Evolutionary conservation across 495 filamentous ascomycete species (phyloP).

Genomic region (Hypoxylon trugodes): DNA sequence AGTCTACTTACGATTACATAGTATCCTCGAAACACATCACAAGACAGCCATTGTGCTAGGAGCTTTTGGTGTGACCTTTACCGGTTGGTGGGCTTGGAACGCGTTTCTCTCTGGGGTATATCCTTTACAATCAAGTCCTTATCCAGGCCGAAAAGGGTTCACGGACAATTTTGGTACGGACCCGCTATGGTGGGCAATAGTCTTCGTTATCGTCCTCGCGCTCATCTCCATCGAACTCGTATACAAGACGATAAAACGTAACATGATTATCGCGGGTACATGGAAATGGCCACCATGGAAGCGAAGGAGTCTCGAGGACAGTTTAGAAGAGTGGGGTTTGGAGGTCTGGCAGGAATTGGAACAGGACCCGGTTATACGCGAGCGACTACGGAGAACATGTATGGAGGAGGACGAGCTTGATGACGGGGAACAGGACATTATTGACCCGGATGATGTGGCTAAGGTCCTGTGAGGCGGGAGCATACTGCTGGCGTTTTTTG

Average conservation of each 20-base stretch:
- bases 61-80: conserved; percentile 66
- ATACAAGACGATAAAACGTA: conserved; percentile 48
- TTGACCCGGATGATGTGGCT: conserved; percentile 22
- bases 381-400: conserved; percentile 35
- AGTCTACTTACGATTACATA: conserved; percentile 23
- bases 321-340: conserved; percentile 54
- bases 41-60: conserved; percentile 72
- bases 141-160: conserved; percentile 75
- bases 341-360: conserved; percentile 59
- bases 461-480: conserved; percentile 18
- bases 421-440: conserved; percentile 17
- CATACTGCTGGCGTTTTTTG: conserved; percentile 18
- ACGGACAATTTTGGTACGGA: conserved; percentile 71
- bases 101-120: conserved; percentile 74
- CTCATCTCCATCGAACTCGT: conserved; percentile 47
- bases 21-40: conserved; percentile 79
- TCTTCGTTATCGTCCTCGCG: conserved; percentile 56
- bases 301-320: conserved; percentile 31
- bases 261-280: conserved; percentile 45
- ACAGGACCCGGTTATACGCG: conserved; percentile 46
- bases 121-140: conserved; percentile 66
- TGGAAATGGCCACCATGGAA: conserved; percentile 48
- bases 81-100: conserved; percentile 72
- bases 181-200: conserved; percentile 77
- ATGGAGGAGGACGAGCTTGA: conserved; percentile 28